Base-by-base conservation (phyloP, 192 early-diverging fungal genomes). In the Coemansia sp. region DNA sequence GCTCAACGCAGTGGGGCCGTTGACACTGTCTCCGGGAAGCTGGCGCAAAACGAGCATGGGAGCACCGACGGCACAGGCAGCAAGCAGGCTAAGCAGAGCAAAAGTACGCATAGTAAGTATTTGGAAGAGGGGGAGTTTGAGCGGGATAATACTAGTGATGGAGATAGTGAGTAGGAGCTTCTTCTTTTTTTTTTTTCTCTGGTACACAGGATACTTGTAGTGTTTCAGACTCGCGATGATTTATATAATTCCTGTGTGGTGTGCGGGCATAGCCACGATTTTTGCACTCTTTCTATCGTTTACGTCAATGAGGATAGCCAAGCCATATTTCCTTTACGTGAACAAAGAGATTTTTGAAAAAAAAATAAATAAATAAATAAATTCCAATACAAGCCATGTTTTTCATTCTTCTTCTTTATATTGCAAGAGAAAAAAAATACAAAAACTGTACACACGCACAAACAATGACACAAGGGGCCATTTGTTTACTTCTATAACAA, bases 1-100 rank as follows among this genome's bases (percentile, higher is more conserved):
- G 67, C 67, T 74, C 10, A 82, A 39, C 4, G 80, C 80, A 19
- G 68, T 69, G 36, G 80, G 69, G 0, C 80, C 80, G 14, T 82
- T 82, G 62, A 77, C 75, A 55, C 58, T 1, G 45, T 65, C 66
- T 15, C 78, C 78, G 15, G 63, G 68, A 3, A 63, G 31, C 57
- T 74, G 77, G 11, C 77, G 72, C 10, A n/a, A 25, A 8, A 11
- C 29, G 1, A 67, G 5, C 37, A 64, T 11, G 14, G 72, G 72
- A 0, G 68, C 50, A 1, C 64, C 76, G 19, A 67, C 7, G 7
- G 70, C 70, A 25, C 69, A 55, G 32, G 64, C 63, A 1, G 73
- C 70, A 46, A 80, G 73, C 1, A 73, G 64, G 15, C 57, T 48
- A 55, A 75, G 14, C 0, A 76, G 46, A 7, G 69, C 73, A 73